Conservation (phyloP, 495 filamentous ascomycete species). For the Opeltia flavorubescens region DNA sequence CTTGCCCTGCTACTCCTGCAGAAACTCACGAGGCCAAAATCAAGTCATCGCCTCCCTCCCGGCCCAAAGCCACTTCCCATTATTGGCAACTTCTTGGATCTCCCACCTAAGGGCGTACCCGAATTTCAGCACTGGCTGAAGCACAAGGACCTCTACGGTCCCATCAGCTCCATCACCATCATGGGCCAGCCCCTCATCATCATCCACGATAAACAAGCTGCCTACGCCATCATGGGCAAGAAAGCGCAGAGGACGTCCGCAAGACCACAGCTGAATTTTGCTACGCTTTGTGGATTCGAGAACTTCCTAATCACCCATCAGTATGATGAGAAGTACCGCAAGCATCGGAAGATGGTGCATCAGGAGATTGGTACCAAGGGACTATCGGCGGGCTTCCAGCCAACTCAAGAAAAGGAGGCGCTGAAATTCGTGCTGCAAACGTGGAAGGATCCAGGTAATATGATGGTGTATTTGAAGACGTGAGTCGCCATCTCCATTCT, state of each 20-base stretch:
- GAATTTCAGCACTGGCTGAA: conserved; percentile 36
- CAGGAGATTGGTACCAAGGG: conserved; percentile 22
- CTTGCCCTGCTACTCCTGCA: neutral
- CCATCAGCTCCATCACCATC: conserved; percentile 12
- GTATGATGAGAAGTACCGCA: conserved; percentile 1
- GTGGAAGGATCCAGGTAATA: conserved; percentile 21
- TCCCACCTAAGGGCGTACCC: conserved; percentile 24
- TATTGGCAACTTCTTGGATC: conserved; percentile 32
- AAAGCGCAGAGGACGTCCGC: conserved; percentile 5
- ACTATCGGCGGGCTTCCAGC: conserved; percentile 21
- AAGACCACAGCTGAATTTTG: conserved; percentile 2
- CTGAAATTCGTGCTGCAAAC: conserved; percentile 29
- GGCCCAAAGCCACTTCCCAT: conserved; percentile 30
- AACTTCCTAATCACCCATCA: neutral
- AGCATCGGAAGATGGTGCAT: conserved; percentile 25
- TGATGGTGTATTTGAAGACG: conserved; percentile 29
- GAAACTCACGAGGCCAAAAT: conserved; percentile 5
- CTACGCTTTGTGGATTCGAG: conserved; percentile 2
- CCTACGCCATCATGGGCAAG: conserved; percentile 11
- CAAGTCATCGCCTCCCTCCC: conserved; percentile 24
- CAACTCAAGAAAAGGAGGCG: conserved; percentile 26
- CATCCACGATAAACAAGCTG: conserved; percentile 12
- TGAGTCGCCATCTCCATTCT: conserved; percentile 10
- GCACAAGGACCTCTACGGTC: conserved; percentile 35
- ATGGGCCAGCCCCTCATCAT: conserved; percentile 16